phyloP scores from a whole-genome alignment of 345 rosid genomes.

The Arabidopsis arenosa region DNA sequence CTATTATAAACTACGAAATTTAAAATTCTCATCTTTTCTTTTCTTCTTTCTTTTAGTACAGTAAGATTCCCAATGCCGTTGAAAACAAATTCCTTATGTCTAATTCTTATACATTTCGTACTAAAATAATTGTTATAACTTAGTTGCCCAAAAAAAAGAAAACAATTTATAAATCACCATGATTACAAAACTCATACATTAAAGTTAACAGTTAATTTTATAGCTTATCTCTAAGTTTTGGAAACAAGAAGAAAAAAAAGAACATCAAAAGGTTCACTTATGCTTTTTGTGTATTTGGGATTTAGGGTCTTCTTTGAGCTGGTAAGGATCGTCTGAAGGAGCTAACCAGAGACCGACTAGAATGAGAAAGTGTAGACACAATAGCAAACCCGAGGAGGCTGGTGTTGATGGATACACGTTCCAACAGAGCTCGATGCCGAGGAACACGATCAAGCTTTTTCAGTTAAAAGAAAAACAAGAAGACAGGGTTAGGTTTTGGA shows the following conservation, averaged over 20 bases:
- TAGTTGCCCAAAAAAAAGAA: too few relatives aligned
- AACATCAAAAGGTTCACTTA: conserved; percentile 15
- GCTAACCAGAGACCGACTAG: conserved; percentile 78
- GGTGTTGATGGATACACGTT: conserved; percentile 80
- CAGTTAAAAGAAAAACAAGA: conserved; percentile 28
- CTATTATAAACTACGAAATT: conserved; percentile 16
- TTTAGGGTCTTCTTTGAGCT: conserved; percentile 18
- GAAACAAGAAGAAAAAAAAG: conserved; percentile 3
- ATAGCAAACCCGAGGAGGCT: conserved; percentile 70
- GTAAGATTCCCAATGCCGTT: conserved; percentile 25
- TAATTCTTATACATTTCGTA: too few relatives aligned
- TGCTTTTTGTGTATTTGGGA: conserved; percentile 32
- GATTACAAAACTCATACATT: conserved; percentile 8
- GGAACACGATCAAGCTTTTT: conserved; percentile 65
- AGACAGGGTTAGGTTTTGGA: neutral
- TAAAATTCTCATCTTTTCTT: conserved; percentile 1
- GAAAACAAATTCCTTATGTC: neutral
- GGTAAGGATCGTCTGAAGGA: conserved; percentile 61
- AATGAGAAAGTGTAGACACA: conserved; percentile 61
- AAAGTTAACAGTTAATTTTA: neutral
- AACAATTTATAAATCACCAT: conserved; percentile 6
- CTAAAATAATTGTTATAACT: too few relatives aligned
- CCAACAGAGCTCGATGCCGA: conserved; percentile 89
- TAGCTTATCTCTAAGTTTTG: conserved; percentile 16
- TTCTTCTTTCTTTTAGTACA: conserved; percentile 20